phyloP scores from a whole-genome alignment of 2,329 filamentous ascomycete genomes.

The Metarhizium guizhouense region DNA sequence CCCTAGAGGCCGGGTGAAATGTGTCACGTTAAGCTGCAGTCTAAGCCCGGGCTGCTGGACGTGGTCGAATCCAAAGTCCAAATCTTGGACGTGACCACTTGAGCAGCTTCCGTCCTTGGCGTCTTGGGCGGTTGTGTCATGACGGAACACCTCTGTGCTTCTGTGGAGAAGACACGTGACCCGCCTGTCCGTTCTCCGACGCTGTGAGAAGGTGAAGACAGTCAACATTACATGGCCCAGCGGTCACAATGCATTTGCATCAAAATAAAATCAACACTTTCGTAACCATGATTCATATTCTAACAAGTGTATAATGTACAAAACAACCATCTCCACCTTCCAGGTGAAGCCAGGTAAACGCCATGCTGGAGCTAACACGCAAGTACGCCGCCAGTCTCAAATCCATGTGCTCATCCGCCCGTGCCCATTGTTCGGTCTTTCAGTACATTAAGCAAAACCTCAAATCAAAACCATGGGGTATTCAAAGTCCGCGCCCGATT shows the following conservation, averaged over 20 bases:
- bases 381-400: conserved; percentile 4
- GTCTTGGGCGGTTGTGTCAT: conserved; percentile 23
- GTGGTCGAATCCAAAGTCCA: conserved; percentile 3
- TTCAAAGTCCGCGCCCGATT: conserved; percentile 17
- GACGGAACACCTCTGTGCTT: conserved; percentile 7
- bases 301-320: conserved; percentile 2
- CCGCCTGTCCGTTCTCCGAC: neutral
- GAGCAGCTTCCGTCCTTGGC: conserved; percentile 18
- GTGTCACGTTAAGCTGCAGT: conserved; percentile 19
- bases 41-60: conserved; percentile 6
- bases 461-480: conserved; percentile 22
- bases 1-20: neutral
- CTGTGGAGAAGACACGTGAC: conserved; percentile 20
- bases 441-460: conserved; percentile 7
- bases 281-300: conserved; percentile 1
- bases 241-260: neutral
- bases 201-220: no score
- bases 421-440: neutral
- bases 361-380: conserved; percentile 11
- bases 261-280: neutral
- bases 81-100: conserved; percentile 11
- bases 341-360: conserved; percentile 8
- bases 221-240: neutral
- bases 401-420: neutral
- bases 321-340: neutral